These are phyloP conservation scores for Marasmius fiardii DNA, from an alignment of 1,284 basidiomycete genomes.

Conservation along the genomic window DNA sequence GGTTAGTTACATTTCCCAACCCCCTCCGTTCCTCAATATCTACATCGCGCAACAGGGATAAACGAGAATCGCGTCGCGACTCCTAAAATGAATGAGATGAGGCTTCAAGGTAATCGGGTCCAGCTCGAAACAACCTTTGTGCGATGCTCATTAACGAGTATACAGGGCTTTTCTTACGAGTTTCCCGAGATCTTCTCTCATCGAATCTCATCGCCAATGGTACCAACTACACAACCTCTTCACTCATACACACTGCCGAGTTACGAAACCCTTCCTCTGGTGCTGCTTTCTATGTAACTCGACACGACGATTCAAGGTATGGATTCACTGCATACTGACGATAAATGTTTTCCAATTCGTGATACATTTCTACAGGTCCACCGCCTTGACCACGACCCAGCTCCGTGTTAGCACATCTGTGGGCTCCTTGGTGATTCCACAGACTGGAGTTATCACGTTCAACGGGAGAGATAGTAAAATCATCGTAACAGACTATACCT, in stretches of 20 bases:
- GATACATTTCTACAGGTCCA: constrained; percentile 27
- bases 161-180: constrained; percentile 44
- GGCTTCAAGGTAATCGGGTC: constrained; percentile 39
- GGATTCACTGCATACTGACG: constrained; percentile 15
- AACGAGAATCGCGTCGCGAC: constrained; percentile 47
- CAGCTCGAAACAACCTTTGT: not conserved
- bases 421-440: constrained; percentile 37
- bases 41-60: constrained; percentile 31
- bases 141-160: not conserved
- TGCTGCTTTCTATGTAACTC: constrained; percentile 48
- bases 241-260: constrained; percentile 44
- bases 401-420: constrained; percentile 38
- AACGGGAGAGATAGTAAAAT: constrained; percentile 48
- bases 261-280: constrained; percentile 42
- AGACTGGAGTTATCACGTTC: constrained; percentile 35
- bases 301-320: constrained; percentile 44
- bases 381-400: constrained; percentile 34
- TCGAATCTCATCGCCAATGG: constrained; percentile 39
- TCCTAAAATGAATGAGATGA: constrained; percentile 54
- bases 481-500: constrained; percentile 45
- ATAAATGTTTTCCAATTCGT: not conserved
- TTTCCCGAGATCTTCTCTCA: constrained; percentile 42
- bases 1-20: constrained; percentile 22
- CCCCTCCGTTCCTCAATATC: not conserved
- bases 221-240: constrained; percentile 42